Conservation (phyloP, 2,329 filamentous ascomycete genomes). For the Tetracladium maxilliforme region DNA sequence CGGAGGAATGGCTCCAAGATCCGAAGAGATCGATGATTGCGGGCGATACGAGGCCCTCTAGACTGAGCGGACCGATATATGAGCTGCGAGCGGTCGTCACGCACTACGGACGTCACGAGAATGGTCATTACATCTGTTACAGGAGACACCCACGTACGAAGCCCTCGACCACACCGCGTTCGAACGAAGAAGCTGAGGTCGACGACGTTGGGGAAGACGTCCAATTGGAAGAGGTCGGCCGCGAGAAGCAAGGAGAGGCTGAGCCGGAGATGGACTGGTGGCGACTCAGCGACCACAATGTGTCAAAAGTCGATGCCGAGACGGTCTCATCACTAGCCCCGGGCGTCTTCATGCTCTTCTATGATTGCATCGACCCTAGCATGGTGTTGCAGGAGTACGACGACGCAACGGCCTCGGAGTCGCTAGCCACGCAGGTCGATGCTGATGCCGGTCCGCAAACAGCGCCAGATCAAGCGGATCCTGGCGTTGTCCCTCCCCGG, state of each 20-base stretch:
- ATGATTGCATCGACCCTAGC: constrained; percentile 62
- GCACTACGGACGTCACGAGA: constrained; percentile 83
- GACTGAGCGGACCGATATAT: constrained; percentile 47
- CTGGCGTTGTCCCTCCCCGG: too few relatives aligned
- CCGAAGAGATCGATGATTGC: constrained; percentile 63
- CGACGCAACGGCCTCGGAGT: too few relatives aligned
- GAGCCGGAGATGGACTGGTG: constrained; percentile 55
- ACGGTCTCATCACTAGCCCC: constrained; percentile 56
- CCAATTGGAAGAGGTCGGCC: constrained; percentile 7
- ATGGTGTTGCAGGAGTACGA: too few relatives aligned
- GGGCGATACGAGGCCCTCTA: constrained; percentile 31
- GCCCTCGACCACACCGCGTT: too few relatives aligned
- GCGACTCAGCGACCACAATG: constrained; percentile 79
- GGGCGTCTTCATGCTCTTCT: constrained; percentile 95
- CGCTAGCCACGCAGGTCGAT: too few relatives aligned
- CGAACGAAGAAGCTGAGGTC: constrained; percentile 9
- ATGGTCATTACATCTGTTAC: constrained; percentile 92
- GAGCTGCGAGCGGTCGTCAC: constrained; percentile 73
- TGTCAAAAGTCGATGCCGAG: constrained; percentile 58
- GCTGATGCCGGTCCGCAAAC: too few relatives aligned
- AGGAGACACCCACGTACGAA: constrained; percentile 42
- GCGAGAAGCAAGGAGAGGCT: constrained; percentile 12
- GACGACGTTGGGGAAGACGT: constrained; percentile 11
- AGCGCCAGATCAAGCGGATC: too few relatives aligned
- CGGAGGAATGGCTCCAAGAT: constrained; percentile 57